Conservation (phyloP, 2,329 filamentous ascomycete genomes). For the Coniochaeta sp. region DNA sequence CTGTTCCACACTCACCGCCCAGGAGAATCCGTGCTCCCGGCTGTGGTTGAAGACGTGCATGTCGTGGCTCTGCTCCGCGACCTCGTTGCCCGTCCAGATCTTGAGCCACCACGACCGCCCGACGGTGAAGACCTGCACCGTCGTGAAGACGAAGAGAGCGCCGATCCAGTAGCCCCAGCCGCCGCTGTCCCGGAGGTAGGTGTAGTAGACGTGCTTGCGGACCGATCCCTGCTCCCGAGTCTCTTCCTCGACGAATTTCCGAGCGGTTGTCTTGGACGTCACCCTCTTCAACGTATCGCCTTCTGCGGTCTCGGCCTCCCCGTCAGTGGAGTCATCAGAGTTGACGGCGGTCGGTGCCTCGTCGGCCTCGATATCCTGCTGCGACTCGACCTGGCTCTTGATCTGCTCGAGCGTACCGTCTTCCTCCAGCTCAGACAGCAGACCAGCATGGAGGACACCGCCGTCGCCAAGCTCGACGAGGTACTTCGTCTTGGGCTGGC, state of each 20-base stretch:
- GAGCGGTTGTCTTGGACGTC: conserved; percentile 41
- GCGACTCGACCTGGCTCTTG: conserved; percentile 45
- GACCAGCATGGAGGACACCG: conserved; percentile 54
- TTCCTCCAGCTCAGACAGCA: conserved; percentile 55
- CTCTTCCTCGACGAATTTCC: conserved; percentile 73
- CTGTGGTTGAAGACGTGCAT: conserved; percentile 17
- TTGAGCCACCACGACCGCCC: conserved; percentile 57
- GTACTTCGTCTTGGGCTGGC: conserved; percentile 64
- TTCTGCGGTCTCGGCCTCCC: conserved; percentile 29
- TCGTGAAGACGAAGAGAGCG: conserved; percentile 45
- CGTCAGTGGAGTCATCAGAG: conserved; percentile 40
- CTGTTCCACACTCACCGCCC: conserved; percentile 40
- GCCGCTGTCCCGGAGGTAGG: conserved; percentile 61
- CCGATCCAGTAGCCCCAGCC: conserved; percentile 53
- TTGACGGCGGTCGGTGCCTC: conserved; percentile 46
- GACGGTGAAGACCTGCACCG: conserved; percentile 46
- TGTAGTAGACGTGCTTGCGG: conserved; percentile 57
- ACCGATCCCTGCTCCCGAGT: conserved; percentile 63
- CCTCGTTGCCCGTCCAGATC: conserved; percentile 49
- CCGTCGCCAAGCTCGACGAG: conserved; percentile 68
- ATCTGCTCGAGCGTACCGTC: conserved; percentile 50
- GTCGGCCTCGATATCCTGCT: conserved; percentile 38
- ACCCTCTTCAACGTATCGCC: conserved; percentile 39
- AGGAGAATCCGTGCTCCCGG: conserved; percentile 29
- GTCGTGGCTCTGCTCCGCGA: conserved; percentile 18